Evolutionary conservation across 2,329 filamentous ascomycete genomes (phyloP).

Genomic region (Fusarium sp.): DNA sequence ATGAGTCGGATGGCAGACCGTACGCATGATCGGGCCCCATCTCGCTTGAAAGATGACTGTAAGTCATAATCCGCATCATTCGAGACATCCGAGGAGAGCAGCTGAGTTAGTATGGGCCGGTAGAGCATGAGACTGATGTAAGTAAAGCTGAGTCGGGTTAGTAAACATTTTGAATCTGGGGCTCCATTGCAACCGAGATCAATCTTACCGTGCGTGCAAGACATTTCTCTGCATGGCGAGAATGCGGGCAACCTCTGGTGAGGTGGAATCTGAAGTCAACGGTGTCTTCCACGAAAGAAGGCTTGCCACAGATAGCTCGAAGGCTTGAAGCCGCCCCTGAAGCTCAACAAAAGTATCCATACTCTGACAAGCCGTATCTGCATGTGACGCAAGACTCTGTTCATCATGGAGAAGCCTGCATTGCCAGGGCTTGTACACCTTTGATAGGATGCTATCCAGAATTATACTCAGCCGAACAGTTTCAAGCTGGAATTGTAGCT

Average conservation of each 20-base stretch:
- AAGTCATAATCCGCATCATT: neutral
- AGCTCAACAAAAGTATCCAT: neutral
- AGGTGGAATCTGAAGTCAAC: neutral
- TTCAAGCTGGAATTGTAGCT: neutral
- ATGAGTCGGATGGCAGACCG: neutral
- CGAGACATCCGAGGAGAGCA: neutral
- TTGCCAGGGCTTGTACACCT: neutral
- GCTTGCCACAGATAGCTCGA: neutral
- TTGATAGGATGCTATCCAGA: neutral
- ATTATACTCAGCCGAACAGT: neutral
- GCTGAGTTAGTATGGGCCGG: neutral
- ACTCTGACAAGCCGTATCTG: neutral
- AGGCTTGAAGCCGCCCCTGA: neutral
- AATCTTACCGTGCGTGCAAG: neutral
- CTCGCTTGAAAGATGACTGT: neutral
- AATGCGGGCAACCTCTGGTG: neutral
- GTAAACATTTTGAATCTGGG: no score
- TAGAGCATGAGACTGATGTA: neutral
- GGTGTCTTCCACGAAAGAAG: neutral
- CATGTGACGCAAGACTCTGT: neutral
- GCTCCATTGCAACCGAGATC: no score
- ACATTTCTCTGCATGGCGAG: neutral
- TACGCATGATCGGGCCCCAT: neutral
- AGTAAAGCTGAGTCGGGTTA: neutral
- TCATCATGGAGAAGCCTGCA: neutral